Base-by-base conservation (phyloP, 2,329 filamentous ascomycete genomes). In the Aspergillus vadensis region DNA sequence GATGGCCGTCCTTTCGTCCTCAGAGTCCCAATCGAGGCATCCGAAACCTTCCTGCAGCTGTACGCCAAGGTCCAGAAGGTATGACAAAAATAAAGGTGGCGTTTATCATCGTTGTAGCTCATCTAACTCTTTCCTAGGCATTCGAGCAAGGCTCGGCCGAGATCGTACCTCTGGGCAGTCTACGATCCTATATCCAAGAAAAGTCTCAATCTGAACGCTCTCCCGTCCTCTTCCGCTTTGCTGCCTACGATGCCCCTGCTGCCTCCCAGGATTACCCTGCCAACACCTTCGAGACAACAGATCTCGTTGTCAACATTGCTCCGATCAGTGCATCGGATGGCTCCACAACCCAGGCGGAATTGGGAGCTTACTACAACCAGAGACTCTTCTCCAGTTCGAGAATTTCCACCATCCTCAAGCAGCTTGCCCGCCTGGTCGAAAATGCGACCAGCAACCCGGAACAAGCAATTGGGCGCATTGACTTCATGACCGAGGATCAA, bases 1-100 rank as follows among this genome's bases (percentile, higher is more conserved):
- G 77, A 80, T 65, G 79, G 77, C 30, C 76, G 77, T 48, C 76
- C 78, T 47, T 81, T 81, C 61, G 78, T 82, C 58, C 66, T 82
- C 15, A 74, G 79, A 53, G 70, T 79, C 12, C 74, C 77, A 39
- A 73, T 81, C 64, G 71, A 76, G 19, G 62, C 73, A 2, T 72
- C 73, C 23, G 78, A 80, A 60, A 71, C 72, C 2, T 82, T 82
- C 55, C 62, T 70, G 8, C 69, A 76, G 62, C 70, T 82, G 10
- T 69, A 77, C 60, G 65, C 70, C 17, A 78, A 74, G 57, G 77
- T 79, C 15, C 71, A 76, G 60, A 74, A 77, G 71, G 77, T 78
- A 69, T 57, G 64, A 52, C 21, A 48, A 21, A 41, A 12, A 10
- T 39, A 49, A 39, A 10, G 12, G 23, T 21, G n/a, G 5, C 15